These are phyloP conservation scores for Vitis amurensis DNA, from an alignment of 164 flowering plant genomes.

Conservation along the genomic window DNA sequence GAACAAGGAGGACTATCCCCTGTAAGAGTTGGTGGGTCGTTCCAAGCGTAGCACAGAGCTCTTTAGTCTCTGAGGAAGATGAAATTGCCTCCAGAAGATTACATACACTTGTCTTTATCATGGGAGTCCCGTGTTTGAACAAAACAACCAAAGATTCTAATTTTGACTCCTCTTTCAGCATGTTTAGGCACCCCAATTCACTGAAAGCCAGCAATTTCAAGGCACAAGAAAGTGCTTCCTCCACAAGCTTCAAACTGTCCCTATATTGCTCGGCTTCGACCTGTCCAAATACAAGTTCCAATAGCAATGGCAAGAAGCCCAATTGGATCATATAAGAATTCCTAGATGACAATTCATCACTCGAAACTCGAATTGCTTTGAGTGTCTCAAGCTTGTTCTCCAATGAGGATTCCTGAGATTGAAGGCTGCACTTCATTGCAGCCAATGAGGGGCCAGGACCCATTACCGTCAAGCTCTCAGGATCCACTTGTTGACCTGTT, in stretches of 20 bases:
- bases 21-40: conserved; percentile 22
- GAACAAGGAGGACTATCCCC: conserved; percentile 22
- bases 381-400: conserved; percentile 35
- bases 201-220: conserved; percentile 36
- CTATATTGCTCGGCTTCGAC: conserved; percentile 2
- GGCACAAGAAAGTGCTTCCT: conserved; percentile 47
- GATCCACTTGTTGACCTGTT: conserved; percentile 21
- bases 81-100: conserved; percentile 40
- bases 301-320: conserved; percentile 43
- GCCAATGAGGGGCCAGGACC: conserved; percentile 28
- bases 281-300: conserved; percentile 32
- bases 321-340: conserved; percentile 37
- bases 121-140: conserved; percentile 33
- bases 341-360: conserved; percentile 26
- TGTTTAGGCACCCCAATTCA: conserved; percentile 28
- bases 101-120: conserved; percentile 46
- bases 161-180: conserved; percentile 35
- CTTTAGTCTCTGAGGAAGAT: conserved; percentile 32
- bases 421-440: conserved; percentile 36
- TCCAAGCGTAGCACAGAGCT: conserved; percentile 35
- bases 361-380: conserved; percentile 25
- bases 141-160: conserved; percentile 31
- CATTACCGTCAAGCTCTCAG: conserved; percentile 2
- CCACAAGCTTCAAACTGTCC: conserved; percentile 31
- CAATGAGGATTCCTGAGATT: conserved; percentile 26